Conservation (phyloP, 176 grass and related monocot species). For the Themeda triandra region DNA sequence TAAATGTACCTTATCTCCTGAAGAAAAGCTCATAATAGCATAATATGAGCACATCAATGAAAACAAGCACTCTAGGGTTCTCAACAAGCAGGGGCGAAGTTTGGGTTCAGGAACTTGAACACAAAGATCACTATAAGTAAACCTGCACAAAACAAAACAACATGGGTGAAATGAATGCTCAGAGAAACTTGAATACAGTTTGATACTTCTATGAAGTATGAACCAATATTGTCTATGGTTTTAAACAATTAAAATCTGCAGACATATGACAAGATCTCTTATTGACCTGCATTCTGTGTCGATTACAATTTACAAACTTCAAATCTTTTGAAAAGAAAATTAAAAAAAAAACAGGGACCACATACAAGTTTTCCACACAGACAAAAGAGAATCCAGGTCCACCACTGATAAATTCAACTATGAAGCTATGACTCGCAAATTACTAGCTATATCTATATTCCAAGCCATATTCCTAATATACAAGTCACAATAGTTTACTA, state of each 20-base stretch:
- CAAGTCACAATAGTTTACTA: conserved; percentile 3
- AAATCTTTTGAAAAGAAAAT: neutral
- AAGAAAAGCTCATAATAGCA: conserved; percentile 80
- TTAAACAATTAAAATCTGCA: neutral
- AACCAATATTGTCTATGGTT: neutral
- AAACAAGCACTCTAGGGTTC: conserved; percentile 84
- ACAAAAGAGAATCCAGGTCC: neutral
- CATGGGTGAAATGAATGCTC: conserved; percentile 13
- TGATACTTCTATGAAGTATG: neutral
- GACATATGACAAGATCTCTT: neutral
- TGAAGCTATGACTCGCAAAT: neutral
- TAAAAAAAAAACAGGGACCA: neutral
- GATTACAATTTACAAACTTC: neutral
- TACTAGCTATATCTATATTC: neutral
- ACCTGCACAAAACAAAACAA: conserved; percentile 61
- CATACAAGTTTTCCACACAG: neutral
- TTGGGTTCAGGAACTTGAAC: conserved; percentile 89
- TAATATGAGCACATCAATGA: conserved; percentile 90
- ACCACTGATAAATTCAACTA: conserved; percentile 7
- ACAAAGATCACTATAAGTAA: conserved; percentile 98
- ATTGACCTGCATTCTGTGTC: neutral
- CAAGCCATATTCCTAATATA: conserved; percentile 7
- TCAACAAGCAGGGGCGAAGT: conserved; percentile 90
- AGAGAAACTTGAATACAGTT: neutral
- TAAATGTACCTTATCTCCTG: conserved; percentile 59